Evolutionary conservation across 2,329 filamentous ascomycete species (phyloP).

Genomic region (Trichoderma sp.): DNA sequence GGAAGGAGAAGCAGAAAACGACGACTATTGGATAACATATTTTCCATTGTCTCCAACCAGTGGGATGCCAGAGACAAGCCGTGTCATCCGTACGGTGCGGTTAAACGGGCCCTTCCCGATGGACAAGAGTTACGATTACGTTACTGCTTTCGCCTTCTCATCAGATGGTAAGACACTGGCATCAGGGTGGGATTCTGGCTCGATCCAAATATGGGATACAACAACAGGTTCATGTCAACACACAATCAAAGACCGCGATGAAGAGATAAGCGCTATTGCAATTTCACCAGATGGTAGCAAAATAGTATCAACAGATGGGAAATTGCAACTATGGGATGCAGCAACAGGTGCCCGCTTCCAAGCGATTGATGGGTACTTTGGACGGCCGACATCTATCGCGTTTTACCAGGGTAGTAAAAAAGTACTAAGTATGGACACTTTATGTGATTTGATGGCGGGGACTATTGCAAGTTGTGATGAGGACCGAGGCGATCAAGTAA

Average conservation of each 20-base stretch:
- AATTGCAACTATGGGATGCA: neutral
- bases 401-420: neutral
- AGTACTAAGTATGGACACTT: rapidly evolving
- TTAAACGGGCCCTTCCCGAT: no score
- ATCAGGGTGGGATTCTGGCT: rapidly evolving
- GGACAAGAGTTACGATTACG: rapidly evolving
- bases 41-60: no score
- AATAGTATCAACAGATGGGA: neutral
- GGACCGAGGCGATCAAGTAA: no score
- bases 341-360: neutral
- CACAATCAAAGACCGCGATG: neutral
- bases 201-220: neutral
- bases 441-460: neutral
- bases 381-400: no score
- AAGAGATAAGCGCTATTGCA: neutral
- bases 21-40: no score
- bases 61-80: no score
- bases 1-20: no score
- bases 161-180: neutral
- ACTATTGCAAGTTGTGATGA: no score
- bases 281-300: neutral
- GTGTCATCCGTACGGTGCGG: no score
- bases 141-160: neutral
- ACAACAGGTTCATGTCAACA: neutral
- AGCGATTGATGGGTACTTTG: no score